phyloP scores from a whole-genome alignment of 176 grass and related monocot species.

The Triticum aestivum region IWGSC_CS_RefSeq_v2.1 NC_057812.1:96119466-96119965 shows the following conservation, averaged over 20 bases:
- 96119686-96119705: constrained; percentile 2
- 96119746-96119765: constrained; percentile 84
- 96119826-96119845: constrained; percentile 11
- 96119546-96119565: constrained; percentile 93
- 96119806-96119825: background rate
- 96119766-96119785: constrained; percentile 90
- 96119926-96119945: constrained; percentile 87
- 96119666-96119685: background rate
- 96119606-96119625: constrained; percentile 93
- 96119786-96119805: constrained; percentile 85
- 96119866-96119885: constrained; percentile 56
- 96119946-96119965: constrained; percentile 81
- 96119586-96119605: constrained; percentile 85
- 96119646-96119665: background rate
- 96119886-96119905: constrained; percentile 96
- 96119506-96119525: constrained; percentile 79
- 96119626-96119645: constrained; percentile 84
- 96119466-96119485: constrained; percentile 87
- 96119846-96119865: background rate
- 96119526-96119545: constrained; percentile 84
- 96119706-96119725: constrained; percentile 33
- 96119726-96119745: constrained; percentile 88
- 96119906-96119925: constrained; percentile 85
- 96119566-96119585: constrained; percentile 94
- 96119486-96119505: constrained; percentile 90